These are phyloP conservation scores for Picochlorum sp. DNA, from an alignment of 139 green algal species.

Conservation along the genomic window DNA sequence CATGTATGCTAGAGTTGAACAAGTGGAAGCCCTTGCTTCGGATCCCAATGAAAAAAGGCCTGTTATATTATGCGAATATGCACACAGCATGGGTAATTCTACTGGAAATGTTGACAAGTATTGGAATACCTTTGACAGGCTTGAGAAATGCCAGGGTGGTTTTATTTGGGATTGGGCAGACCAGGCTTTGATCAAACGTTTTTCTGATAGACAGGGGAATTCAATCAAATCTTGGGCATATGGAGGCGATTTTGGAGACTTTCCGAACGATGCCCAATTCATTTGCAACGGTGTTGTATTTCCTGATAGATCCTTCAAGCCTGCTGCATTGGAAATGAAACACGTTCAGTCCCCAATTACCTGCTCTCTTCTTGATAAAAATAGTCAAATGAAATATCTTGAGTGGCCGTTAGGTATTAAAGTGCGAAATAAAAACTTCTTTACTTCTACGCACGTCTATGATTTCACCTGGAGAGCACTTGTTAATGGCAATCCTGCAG, in stretches of 20 bases:
- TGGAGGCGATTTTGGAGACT: constrained; percentile 90
- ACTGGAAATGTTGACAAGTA: constrained; percentile 87
- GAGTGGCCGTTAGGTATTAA: no score
- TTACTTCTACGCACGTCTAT: no score
- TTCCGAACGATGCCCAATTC: constrained; percentile 79
- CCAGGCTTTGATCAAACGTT: constrained; percentile 56
- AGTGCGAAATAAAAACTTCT: no score
- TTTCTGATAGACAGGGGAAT: not conserved
- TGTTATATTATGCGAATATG: constrained; percentile 93
- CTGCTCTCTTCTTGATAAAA: no score
- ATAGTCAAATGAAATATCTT: no score
- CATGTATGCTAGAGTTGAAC: constrained; percentile 80
- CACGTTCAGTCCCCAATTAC: constrained; percentile 23
- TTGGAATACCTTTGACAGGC: constrained; percentile 67
- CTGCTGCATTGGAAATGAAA: constrained; percentile 48
- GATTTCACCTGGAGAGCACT: no score
- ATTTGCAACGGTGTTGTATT: constrained; percentile 90
- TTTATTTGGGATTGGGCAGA: constrained; percentile 99
- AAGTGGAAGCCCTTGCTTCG: constrained; percentile 24
- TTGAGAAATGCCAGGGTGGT: constrained; percentile 61
- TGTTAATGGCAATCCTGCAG: no score
- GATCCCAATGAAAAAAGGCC: constrained; percentile 42
- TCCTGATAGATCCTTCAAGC: constrained; percentile 65
- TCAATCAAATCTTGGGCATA: constrained; percentile 63
- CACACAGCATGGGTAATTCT: constrained; percentile 95